These are phyloP conservation scores for Aspergillus conjunctus DNA, from an alignment of 495 filamentous ascomycete genomes.

Conservation along the genomic window DNA sequence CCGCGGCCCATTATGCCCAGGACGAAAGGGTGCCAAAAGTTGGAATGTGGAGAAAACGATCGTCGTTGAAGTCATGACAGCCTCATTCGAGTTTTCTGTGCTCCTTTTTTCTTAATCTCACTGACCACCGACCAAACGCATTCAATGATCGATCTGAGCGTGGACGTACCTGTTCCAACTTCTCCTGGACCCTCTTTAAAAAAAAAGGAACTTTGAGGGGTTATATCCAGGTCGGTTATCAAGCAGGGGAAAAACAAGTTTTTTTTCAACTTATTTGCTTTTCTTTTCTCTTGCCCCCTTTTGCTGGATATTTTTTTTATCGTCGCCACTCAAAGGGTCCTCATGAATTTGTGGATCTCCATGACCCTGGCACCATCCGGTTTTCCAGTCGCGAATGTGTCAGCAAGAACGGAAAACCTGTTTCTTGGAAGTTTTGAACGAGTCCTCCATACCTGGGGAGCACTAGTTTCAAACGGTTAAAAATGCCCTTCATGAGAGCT, in stretches of 20 bases:
- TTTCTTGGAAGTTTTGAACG: slow-evolving; percentile 1
- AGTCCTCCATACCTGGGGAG: background rate
- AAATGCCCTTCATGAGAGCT: background rate
- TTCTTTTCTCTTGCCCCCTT: background rate
- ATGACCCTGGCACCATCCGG: background rate
- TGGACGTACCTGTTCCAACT: background rate
- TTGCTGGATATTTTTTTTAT: background rate
- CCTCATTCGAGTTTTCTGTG: background rate
- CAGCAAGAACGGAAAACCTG: slow-evolving; percentile 4
- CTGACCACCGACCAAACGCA: background rate
- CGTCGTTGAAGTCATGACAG: slow-evolving; percentile 15
- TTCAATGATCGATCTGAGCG: background rate
- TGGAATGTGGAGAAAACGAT: slow-evolving; percentile 22
- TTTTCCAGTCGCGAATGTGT: slow-evolving; percentile 1
- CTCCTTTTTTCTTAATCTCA: background rate
- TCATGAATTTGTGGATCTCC: slow-evolving; percentile 4
- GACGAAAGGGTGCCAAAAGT: slow-evolving; percentile 15
- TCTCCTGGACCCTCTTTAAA: background rate
- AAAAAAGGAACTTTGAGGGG: background rate
- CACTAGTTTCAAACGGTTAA: slow-evolving; percentile 3
- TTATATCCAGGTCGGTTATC: background rate
- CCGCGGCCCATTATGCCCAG: slow-evolving; percentile 14
- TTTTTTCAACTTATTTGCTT: slow-evolving; percentile 4
- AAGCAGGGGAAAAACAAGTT: slow-evolving; percentile 14
- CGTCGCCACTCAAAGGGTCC: background rate